Percentiles rank a stretch among this genome's conserved stretches.
Evolutionary conservation across 1,139 yeast genomes (phyloP).

Genomic region (Protomyces inouyei): DNA sequence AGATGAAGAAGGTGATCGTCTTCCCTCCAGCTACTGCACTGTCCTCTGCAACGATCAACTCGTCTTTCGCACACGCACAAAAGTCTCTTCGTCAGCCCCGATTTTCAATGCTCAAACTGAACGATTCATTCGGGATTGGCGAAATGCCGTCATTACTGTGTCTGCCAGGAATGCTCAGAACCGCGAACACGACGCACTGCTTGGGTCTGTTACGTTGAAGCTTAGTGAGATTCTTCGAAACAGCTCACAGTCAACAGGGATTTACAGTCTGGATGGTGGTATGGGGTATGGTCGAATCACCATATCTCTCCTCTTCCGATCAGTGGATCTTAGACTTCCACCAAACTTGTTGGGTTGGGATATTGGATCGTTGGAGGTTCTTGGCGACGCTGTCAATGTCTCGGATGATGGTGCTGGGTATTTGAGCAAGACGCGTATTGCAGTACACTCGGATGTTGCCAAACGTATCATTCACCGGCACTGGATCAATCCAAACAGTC

Average conservation of each 20-base stretch:
- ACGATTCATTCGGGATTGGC: conserved; percentile 27
- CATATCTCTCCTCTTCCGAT: conserved; percentile 25
- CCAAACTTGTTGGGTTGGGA: conserved; percentile 27
- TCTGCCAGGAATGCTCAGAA: conserved; percentile 20
- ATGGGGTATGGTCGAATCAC: conserved; percentile 28
- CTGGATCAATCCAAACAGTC: background rate
- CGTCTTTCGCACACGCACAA: conserved; percentile 26
- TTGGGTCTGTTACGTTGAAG: conserved; percentile 25
- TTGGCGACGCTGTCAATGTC: conserved; percentile 11
- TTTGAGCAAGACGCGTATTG: conserved; percentile 4
- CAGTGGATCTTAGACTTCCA: conserved; percentile 23
- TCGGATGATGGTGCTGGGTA: conserved; percentile 4
- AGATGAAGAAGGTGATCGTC: conserved; percentile 24
- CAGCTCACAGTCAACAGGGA: conserved; percentile 23
- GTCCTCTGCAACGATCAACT: conserved; percentile 24
- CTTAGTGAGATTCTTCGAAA: conserved; percentile 23
- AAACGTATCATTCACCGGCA: conserved; percentile 4
- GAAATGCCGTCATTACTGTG: conserved; percentile 23
- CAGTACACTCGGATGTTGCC: conserved; percentile 15
- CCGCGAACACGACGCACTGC: conserved; percentile 28
- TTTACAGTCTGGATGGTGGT: conserved; percentile 26
- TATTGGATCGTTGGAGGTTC: conserved; percentile 23
- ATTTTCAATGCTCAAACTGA: conserved; percentile 28
- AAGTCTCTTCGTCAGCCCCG: conserved; percentile 24
- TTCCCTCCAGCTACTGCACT: conserved; percentile 27